Conservation (phyloP, 805 yeast genomes). For the Wickerhamomyces silvicola region DNA sequence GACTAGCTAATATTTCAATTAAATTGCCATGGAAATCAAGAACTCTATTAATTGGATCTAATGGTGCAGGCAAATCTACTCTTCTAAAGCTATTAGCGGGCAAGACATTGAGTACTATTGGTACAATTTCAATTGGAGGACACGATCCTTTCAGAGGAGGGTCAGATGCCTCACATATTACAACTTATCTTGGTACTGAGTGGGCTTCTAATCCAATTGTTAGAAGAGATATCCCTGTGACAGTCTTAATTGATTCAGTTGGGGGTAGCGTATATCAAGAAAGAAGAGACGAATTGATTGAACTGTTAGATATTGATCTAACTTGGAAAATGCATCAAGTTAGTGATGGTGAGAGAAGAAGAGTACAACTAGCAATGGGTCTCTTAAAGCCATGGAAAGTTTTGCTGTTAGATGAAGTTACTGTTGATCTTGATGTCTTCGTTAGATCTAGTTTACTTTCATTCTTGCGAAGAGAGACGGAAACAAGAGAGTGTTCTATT, state of each 20-base stretch:
- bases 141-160: conserved; percentile 75
- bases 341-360: conserved; percentile 90
- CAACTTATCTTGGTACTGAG: conserved; percentile 90
- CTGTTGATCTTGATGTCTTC: conserved; percentile 91
- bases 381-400: conserved; percentile 85
- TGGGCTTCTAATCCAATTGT: conserved; percentile 94
- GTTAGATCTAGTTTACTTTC: conserved; percentile 71
- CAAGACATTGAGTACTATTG: conserved; percentile 74
- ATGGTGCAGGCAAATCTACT: conserved; percentile 97
- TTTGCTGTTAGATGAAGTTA: conserved; percentile 88
- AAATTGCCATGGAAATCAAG: conserved; percentile 65
- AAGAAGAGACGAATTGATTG: conserved; percentile 69
- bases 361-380: conserved; percentile 95
- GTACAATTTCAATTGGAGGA: conserved; percentile 69
- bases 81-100: conserved; percentile 82
- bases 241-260: conserved; percentile 67
- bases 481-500: conserved; percentile 61
- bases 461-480: conserved; percentile 72
- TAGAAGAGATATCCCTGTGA: conserved; percentile 85
- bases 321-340: conserved; percentile 89
- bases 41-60: conserved; percentile 81
- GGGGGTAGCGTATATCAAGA: conserved; percentile 72
- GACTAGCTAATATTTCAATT: conserved; percentile 59
- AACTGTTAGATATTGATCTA: conserved; percentile 78
- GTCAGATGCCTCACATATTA: conserved; percentile 40